Base-by-base conservation (phyloP, 192 early-diverging fungal species). In the Diversispora epigaea region DNA sequence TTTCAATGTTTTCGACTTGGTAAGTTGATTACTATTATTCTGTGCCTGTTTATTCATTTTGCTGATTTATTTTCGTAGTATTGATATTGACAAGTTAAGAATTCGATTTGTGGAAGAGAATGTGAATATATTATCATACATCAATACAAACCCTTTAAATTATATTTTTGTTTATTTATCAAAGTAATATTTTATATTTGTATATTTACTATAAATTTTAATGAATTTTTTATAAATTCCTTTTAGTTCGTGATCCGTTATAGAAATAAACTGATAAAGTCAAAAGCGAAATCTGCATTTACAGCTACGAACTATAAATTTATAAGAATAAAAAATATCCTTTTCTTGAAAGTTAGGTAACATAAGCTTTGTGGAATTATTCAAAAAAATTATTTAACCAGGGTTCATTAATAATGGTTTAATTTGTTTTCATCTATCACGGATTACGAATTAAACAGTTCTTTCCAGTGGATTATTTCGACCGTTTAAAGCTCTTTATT, bases 81-180 rank as follows among this genome's bases (percentile, higher is more conserved):
- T 89, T 57, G 86, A 85, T 54, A 84, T n/a, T n/a, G n/a, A n/a
- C n/a, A 84, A 52, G 62, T 89, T n/a, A 72, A 68, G 17, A 80
- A 84, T 50, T 81, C 85, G 2, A 71, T 85, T 40, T 89, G 88
- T 57, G 86, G 86, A 4, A 79, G 80, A 14, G 68, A 80, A 57
- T 89, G 88, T 74, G 88, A 86, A 58, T 89, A 85, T 63, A 84
- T 85, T 56, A 77, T 85, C 12, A 82, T 75, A 4, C 82, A 81
- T 49, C 80, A 82, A 15, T 72, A 81, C 22, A 60, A 89, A 89
- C 70, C 88, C 88, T 1, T 75, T 89, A 62, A 85, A 86, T 62
- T 77, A 75, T 17, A 78, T 86, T 15, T 85, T 89, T 70, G 77
- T 86, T 19, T 77, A 78, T 45, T 50, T 85, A 4, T 80, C 84